These are phyloP conservation scores for Ceratobasidium papillatum DNA, from an alignment of 1,284 basidiomycete genomes.

Conservation along the genomic window DNA sequence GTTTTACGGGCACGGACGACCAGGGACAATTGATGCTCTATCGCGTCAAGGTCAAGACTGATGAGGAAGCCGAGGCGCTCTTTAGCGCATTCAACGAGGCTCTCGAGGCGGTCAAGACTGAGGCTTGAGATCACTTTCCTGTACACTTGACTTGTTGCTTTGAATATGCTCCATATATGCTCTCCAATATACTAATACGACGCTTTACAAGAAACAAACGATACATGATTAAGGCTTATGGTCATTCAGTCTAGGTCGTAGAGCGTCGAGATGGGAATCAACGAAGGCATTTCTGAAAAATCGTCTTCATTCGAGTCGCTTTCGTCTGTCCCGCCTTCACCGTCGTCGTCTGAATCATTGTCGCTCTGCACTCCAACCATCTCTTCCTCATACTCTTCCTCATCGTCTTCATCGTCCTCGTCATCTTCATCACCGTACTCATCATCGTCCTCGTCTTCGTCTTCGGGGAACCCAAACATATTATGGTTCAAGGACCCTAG, in stretches of 20 bases:
- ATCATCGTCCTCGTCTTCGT: not conserved
- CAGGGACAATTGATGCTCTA: constrained; percentile 25
- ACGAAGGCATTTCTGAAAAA: not conserved
- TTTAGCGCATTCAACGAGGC: constrained; percentile 12
- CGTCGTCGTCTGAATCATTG: not conserved
- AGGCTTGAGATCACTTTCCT: not conserved
- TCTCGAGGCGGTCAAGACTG: constrained; percentile 7
- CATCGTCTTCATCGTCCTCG: constrained; percentile 9
- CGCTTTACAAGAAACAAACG: not conserved
- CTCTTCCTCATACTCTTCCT: not conserved
- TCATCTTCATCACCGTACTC: constrained; percentile 3
- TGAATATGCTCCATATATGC: constrained; percentile 31
- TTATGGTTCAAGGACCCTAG: not conserved
- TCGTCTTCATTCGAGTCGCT: not conserved
- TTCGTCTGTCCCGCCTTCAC: not conserved
- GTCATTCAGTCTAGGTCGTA: constrained; percentile 23
- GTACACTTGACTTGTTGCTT: not conserved
- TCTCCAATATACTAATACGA: constrained; percentile 17
- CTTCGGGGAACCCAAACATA: constrained; percentile 12
- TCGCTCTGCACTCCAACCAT: not conserved
- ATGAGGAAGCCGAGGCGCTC: constrained; percentile 31
- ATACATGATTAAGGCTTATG: not conserved
- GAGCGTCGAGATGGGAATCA: constrained; percentile 3
- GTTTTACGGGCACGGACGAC: constrained; percentile 31
- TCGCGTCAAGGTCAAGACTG: constrained; percentile 39